Evolutionary conservation across 768 basidiomycete genomes (phyloP).

Genomic region (Imleria badia): DNA sequence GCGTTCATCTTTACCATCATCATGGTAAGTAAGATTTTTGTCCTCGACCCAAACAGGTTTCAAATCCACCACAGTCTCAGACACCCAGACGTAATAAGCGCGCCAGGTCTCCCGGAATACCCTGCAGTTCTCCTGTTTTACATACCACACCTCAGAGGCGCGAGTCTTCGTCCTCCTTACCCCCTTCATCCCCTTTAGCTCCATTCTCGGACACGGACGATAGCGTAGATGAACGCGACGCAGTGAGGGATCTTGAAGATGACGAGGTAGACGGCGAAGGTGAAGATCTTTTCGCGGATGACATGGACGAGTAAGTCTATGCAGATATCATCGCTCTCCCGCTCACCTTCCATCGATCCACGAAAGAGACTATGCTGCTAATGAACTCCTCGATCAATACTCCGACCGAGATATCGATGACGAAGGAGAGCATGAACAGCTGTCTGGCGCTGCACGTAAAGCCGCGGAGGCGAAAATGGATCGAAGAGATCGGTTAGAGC

Average conservation of each 20-base stretch:
- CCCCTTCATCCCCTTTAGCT: conserved; percentile 80
- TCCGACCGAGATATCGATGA: conserved; percentile 88
- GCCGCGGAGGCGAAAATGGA: conserved; percentile 88
- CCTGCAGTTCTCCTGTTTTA: conserved; percentile 46
- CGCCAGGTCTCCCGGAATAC: conserved; percentile 53
- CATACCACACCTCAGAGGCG: conserved; percentile 47
- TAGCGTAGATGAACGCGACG: conserved; percentile 68
- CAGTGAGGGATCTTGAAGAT: conserved; percentile 62
- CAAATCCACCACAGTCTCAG: conserved; percentile 28
- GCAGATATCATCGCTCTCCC: neutral
- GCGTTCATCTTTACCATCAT: conserved; percentile 15
- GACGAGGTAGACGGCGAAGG: conserved; percentile 79
- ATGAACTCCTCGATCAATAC: conserved; percentile 82
- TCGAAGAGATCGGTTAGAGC: conserved; percentile 76
- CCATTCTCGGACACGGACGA: conserved; percentile 90
- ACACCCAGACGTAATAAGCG: conserved; percentile 62
- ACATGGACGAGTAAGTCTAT: conserved; percentile 61
- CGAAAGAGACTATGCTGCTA: conserved; percentile 79
- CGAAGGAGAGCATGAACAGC: conserved; percentile 62
- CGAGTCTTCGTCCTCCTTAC: conserved; percentile 72
- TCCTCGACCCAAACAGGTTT: neutral
- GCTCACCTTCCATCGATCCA: conserved; percentile 8
- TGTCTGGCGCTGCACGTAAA: conserved; percentile 70
- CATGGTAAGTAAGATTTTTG: conserved; percentile 39
- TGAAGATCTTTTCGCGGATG: conserved; percentile 91